Evolutionary conservation across 129 eudicot species (phyloP).

Genomic region (Escallonia rubra): DNA sequence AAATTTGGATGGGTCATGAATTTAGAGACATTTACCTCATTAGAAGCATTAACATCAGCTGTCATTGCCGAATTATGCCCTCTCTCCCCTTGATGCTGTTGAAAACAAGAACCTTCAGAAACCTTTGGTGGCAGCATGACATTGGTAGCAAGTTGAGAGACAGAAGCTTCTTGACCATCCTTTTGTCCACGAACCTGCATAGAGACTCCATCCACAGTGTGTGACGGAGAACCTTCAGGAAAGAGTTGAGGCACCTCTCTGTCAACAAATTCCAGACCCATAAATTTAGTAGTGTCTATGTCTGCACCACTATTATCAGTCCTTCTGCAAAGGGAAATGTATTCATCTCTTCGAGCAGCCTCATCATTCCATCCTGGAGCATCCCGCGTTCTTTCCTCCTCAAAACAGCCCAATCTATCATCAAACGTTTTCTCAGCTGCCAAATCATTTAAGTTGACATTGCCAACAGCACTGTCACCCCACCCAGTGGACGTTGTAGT

Average conservation of each 20-base stretch:
- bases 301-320: constrained; percentile 6
- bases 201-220: constrained; percentile 5
- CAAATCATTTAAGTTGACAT: constrained; percentile 3
- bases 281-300: constrained; percentile 5
- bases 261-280: constrained; percentile 1
- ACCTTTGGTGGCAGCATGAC: background rate
- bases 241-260: constrained; percentile 23
- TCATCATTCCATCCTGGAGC: background rate
- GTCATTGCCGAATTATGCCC: constrained; percentile 2
- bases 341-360: background rate
- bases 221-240: constrained; percentile 8
- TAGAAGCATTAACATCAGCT: constrained; percentile 8
- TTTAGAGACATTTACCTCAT: constrained; percentile 7
- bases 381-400: constrained; percentile 9
- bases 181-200: constrained; percentile 3
- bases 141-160: constrained; percentile 3
- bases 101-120: constrained; percentile 11
- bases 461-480: constrained; percentile 12
- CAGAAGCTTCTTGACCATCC: constrained; percentile 13
- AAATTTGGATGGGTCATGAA: too few relatives aligned
- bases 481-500: constrained; percentile 14
- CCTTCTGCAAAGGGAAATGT: background rate
- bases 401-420: constrained; percentile 13
- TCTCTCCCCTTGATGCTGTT: constrained; percentile 10
- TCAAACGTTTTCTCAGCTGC: constrained; percentile 9